A percentile compares a stretch with the other conserved stretches of the same genome.
phyloP scores from a whole-genome alignment of 2,329 filamentous ascomycete genomes.

The Calonectria montana region DNA sequence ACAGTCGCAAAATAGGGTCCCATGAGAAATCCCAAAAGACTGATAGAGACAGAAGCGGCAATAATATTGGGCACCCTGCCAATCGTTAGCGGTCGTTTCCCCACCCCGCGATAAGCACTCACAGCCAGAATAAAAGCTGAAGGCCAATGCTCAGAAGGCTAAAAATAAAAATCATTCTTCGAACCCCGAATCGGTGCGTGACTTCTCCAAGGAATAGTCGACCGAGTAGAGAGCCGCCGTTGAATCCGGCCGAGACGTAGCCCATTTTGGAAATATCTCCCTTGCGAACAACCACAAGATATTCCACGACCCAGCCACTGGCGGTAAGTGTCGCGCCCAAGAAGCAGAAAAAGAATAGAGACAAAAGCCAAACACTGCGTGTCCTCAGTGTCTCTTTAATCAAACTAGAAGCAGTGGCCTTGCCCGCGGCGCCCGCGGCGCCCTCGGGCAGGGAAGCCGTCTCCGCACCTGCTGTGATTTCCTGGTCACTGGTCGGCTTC shows the following conservation, averaged over 20 bases:
- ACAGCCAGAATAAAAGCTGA: constrained; percentile 72
- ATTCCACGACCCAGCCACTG: constrained; percentile 73
- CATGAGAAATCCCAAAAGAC: constrained; percentile 66
- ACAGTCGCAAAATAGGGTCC: constrained; percentile 70
- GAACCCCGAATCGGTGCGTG: constrained; percentile 68
- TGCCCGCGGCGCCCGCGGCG: constrained; percentile 23
- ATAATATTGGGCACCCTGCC: constrained; percentile 56
- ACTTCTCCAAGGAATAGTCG: constrained; percentile 68
- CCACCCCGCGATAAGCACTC: constrained; percentile 23
- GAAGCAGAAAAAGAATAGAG: constrained; percentile 73
- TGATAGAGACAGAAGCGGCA: constrained; percentile 64
- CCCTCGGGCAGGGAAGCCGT: background rate
- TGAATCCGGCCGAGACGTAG: constrained; percentile 71
- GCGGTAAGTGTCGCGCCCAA: constrained; percentile 67
- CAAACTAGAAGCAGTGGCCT: constrained; percentile 52
- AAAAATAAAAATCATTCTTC: constrained; percentile 67
- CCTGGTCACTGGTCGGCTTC: background rate
- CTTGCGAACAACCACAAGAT: constrained; percentile 68
- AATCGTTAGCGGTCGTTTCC: constrained; percentile 10
- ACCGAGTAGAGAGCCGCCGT: constrained; percentile 67
- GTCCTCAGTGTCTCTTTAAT: constrained; percentile 58
- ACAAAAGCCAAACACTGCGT: constrained; percentile 67
- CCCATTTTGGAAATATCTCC: constrained; percentile 68
- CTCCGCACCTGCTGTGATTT: constrained; percentile 13
- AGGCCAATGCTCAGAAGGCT: constrained; percentile 62